Evolutionary conservation across 2,329 filamentous ascomycete genomes (phyloP), one percentile per base, ranked within the genome.

Genomic region (Colletotrichum sp.): DNA sequence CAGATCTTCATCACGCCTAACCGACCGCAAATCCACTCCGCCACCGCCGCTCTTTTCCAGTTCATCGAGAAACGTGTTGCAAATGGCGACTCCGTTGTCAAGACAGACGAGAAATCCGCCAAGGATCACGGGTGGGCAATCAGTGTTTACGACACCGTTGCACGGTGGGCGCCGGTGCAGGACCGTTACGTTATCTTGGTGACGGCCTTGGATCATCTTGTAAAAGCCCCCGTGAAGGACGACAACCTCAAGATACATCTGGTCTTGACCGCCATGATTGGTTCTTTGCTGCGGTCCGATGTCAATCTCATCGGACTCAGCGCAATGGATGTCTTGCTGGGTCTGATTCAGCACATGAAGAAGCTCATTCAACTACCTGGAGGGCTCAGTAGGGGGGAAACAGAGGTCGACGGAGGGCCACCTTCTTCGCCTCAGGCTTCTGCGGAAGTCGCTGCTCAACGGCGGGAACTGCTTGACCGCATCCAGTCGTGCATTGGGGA

Each of bases 251-350:
- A 92, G 60, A 92, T 94, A 71, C 95, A 98, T 80, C 88, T 96
- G 70, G 91, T 94, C 6, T 88, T 98, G 76, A 91, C 94, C 1
- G 93, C 93, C 59, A 92, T 98, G 85, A 92, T 98, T 75, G 93
- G 95, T 76, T 95, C 94, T 77, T 89, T 99, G 12, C 88, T 99
- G 63, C 93, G 94, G 68, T 98, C 96, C 0, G 93, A 96, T 57
- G 93, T 98, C 81, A 99, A 98, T 84, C 90, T 99, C 82, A 98
- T 99, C 77, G 97, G 97, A 2, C 88, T 99, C 62, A 98, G 96
- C 82, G 94, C 99, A 68, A 99, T 99, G 93, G 97, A 99, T 83
- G 93, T 99, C 21, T 88, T 99, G 32, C 89, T 98, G 16, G 94
- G 95, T 3, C 89, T 99, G 16, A 92, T 98, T 78, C 93, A 95